Evolutionary conservation across 2,329 filamentous ascomycete species (phyloP).

Genomic region (Alternaria sp.): DNA sequence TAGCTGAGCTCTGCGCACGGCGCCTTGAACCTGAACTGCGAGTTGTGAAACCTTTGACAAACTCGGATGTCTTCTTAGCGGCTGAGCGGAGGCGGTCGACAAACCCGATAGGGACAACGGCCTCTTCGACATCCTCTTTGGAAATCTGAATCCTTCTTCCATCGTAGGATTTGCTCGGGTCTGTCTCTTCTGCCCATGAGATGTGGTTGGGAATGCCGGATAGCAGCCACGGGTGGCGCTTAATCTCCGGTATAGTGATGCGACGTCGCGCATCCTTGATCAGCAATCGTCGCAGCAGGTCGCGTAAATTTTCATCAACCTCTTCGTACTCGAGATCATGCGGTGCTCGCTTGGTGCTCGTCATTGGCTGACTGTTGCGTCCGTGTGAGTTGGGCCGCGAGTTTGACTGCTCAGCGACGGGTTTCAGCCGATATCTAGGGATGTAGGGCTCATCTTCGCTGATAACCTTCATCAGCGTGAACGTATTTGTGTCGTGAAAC

Average conservation of each 20-base stretch:
- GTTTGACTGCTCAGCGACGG: slow-evolving; percentile 60
- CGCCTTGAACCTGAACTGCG: slow-evolving; percentile 55
- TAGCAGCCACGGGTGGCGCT: slow-evolving; percentile 90
- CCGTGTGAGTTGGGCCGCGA: slow-evolving; percentile 55
- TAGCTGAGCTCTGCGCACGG: slow-evolving; percentile 62
- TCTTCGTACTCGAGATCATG: slow-evolving; percentile 84
- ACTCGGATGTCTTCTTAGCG: slow-evolving; percentile 55
- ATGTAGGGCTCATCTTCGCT: slow-evolving; percentile 93
- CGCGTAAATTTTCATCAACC: slow-evolving; percentile 78
- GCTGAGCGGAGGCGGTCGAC: slow-evolving; percentile 83
- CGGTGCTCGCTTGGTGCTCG: slow-evolving; percentile 74
- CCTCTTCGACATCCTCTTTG: slow-evolving; percentile 86
- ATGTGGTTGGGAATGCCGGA: slow-evolving; percentile 75
- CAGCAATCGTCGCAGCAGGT: slow-evolving; percentile 80
- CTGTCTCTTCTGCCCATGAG: slow-evolving; percentile 92
- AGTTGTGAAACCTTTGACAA: slow-evolving; percentile 33
- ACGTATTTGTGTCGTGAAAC: slow-evolving; percentile 90
- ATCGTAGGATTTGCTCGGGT: slow-evolving; percentile 77
- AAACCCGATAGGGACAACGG: slow-evolving; percentile 87
- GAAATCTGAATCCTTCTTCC: slow-evolving; percentile 92
- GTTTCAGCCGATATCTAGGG: slow-evolving; percentile 79
- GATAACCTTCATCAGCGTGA: slow-evolving; percentile 88
- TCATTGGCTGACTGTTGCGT: slow-evolving; percentile 58
- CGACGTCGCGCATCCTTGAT: slow-evolving; percentile 88
- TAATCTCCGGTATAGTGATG: slow-evolving; percentile 89